A percentile compares a stretch with the other conserved stretches of the same genome.
phyloP scores from a whole-genome alignment of 306 rosid species.

The Ochetophila trinervis region DNA sequence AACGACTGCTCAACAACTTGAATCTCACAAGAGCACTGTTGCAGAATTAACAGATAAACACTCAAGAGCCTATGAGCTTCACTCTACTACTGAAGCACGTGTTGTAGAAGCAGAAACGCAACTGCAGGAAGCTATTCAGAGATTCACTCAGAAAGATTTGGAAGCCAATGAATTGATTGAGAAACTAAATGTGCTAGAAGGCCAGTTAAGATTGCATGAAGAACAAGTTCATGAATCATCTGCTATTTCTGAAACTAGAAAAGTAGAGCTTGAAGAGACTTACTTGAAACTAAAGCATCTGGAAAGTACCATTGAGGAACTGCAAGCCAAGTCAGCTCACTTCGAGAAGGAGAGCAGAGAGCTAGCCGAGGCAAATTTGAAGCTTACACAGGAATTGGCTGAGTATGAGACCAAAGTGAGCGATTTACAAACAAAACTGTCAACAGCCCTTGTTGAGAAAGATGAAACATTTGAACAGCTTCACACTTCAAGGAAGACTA shows the following conservation, averaged over 20 bases:
- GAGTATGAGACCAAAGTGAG: constrained; percentile 48
- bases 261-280: constrained; percentile 56
- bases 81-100: constrained; percentile 43
- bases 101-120: constrained; percentile 50
- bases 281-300: constrained; percentile 55
- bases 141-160: constrained; percentile 53
- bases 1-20: constrained; percentile 47
- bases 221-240: constrained; percentile 49
- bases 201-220: constrained; percentile 48
- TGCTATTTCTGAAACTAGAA: constrained; percentile 36
- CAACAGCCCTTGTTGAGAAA: constrained; percentile 49
- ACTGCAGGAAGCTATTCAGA: constrained; percentile 56
- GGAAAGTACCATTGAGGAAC: constrained; percentile 59
- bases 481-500: constrained; percentile 36
- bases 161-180: constrained; percentile 72
- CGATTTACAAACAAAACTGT: constrained; percentile 51
- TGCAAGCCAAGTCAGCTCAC: constrained; percentile 49
- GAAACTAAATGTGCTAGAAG: constrained; percentile 50
- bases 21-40: constrained; percentile 57
- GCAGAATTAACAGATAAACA: constrained; percentile 62
- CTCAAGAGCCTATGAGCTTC: constrained; percentile 64
- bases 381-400: constrained; percentile 58
- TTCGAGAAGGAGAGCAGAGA: constrained; percentile 57
- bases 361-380: constrained; percentile 52
- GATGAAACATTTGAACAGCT: constrained; percentile 54